Conservation (phyloP, 2,329 filamentous ascomycete species). For the Botryotinia convoluta region DNA sequence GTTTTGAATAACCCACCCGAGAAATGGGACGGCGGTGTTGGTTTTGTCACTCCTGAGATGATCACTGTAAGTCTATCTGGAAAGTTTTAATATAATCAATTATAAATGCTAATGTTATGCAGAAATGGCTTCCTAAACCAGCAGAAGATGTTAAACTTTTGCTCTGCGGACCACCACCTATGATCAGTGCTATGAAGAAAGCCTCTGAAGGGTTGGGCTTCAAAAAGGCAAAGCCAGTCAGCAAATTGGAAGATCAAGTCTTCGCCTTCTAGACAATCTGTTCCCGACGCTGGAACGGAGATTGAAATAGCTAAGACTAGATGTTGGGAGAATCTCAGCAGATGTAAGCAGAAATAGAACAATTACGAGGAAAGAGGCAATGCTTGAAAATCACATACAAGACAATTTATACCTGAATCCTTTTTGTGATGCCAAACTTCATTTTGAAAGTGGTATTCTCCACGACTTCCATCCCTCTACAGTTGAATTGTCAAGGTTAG, state of each 20-base stretch:
- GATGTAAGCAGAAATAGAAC: background rate
- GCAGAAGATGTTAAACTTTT: constrained; percentile 89
- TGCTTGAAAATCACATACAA: background rate
- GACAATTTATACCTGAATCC: background rate
- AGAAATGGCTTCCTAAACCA: constrained; percentile 79
- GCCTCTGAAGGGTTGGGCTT: constrained; percentile 83
- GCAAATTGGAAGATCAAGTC: constrained; percentile 97
- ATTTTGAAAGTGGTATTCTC: background rate
- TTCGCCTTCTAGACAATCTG: constrained; percentile 76
- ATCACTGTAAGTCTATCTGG: constrained; percentile 63
- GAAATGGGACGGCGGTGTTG: constrained; percentile 87
- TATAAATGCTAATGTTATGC: constrained; percentile 15
- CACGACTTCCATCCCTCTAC: background rate
- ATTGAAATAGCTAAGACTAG: background rate
- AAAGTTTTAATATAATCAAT: background rate
- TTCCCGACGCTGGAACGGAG: background rate
- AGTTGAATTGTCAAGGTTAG: too few species aligned
- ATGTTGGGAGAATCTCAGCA: background rate
- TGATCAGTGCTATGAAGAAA: constrained; percentile 98
- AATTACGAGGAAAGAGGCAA: background rate
- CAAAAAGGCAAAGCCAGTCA: constrained; percentile 88
- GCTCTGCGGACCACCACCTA: constrained; percentile 91
- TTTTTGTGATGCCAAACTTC: background rate
- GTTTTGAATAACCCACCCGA: constrained; percentile 94
- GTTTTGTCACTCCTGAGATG: constrained; percentile 94